phyloP scores from a whole-genome alignment of 768 basidiomycete species.

The Tubosaeta brunneosetosa region DNA sequence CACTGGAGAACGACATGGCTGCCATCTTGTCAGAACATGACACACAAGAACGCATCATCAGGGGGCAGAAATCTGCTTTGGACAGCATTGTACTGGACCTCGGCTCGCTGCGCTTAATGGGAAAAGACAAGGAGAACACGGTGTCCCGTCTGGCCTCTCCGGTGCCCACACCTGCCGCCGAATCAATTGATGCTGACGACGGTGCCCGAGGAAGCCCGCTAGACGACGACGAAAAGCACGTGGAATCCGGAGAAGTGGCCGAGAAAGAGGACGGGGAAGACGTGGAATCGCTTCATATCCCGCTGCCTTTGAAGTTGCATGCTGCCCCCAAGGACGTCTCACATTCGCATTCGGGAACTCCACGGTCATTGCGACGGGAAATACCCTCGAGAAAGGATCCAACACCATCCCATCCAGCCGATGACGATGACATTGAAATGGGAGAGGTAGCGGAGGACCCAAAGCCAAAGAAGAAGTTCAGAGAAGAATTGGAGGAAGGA shows the following conservation, averaged over 20 bases:
- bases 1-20: conserved; percentile 73
- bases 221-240: conserved; percentile 32
- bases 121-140: conserved; percentile 57
- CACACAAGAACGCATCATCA: conserved; percentile 60
- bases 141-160: conserved; percentile 37
- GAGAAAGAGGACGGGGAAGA: conserved; percentile 38
- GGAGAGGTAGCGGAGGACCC: conserved; percentile 81
- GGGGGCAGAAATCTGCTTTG: conserved; percentile 63
- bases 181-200: conserved; percentile 27
- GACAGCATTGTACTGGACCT: conserved; percentile 63
- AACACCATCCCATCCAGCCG: conserved; percentile 23
- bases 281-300: conserved; percentile 28
- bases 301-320: conserved; percentile 29
- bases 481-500: conserved; percentile 81
- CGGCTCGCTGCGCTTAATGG: conserved; percentile 56
- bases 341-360: conserved; percentile 31
- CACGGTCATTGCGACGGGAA: conserved; percentile 23
- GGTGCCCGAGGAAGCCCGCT: conserved; percentile 17
- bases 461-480: conserved; percentile 47
- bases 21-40: conserved; percentile 74
- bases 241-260: conserved; percentile 40
- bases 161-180: conserved; percentile 48
- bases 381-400: conserved; percentile 15
- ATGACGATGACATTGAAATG: conserved; percentile 81
- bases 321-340: conserved; percentile 29